phyloP scores from a whole-genome alignment of 768 basidiomycete species.

The Pleurotus giganteus region DNA sequence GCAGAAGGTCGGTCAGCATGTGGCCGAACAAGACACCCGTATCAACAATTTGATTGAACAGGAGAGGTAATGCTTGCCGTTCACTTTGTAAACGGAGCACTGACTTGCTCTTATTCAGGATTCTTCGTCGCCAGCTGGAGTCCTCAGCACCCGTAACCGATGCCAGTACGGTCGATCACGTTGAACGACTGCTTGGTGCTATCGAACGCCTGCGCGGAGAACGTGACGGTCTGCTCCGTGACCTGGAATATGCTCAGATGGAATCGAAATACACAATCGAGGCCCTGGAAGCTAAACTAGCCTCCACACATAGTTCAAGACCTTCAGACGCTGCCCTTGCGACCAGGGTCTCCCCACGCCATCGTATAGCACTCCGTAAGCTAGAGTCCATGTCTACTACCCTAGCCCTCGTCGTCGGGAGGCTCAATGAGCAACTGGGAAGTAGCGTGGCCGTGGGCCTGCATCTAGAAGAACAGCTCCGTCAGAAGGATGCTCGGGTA shows the following conservation, averaged over 20 bases:
- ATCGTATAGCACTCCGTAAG: not conserved
- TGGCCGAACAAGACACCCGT: slow-evolving; percentile 21
- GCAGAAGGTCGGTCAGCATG: slow-evolving; percentile 19
- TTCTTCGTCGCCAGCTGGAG: not conserved
- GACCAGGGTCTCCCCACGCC: not conserved
- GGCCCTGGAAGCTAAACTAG: slow-evolving; percentile 51
- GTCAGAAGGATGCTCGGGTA: slow-evolving; percentile 2
- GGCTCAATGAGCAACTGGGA: slow-evolving; percentile 22
- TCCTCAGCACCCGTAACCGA: slow-evolving; percentile 9
- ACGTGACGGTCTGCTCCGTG: slow-evolving; percentile 58
- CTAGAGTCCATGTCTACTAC: not conserved
- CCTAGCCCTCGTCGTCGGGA: slow-evolving; percentile 32
- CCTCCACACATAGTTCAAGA: slow-evolving; percentile 13
- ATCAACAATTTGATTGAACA: slow-evolving; percentile 14
- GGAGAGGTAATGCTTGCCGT: slow-evolving; percentile 13
- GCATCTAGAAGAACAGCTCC: not conserved
- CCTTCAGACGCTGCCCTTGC: not conserved
- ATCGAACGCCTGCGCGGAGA: slow-evolving; percentile 68
- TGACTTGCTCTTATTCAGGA: not conserved
- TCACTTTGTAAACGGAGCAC: not conserved
- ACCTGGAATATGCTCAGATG: slow-evolving; percentile 64
- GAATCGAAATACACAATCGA: slow-evolving; percentile 67
- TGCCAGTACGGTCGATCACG: slow-evolving; percentile 33
- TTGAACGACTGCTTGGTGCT: slow-evolving; percentile 58
- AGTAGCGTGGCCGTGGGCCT: not conserved